A percentile compares a stretch with the other conserved stretches of the same genome.
Evolutionary conservation across 306 rosid genomes (phyloP).

Genomic region (Vigna angularis): DNA sequence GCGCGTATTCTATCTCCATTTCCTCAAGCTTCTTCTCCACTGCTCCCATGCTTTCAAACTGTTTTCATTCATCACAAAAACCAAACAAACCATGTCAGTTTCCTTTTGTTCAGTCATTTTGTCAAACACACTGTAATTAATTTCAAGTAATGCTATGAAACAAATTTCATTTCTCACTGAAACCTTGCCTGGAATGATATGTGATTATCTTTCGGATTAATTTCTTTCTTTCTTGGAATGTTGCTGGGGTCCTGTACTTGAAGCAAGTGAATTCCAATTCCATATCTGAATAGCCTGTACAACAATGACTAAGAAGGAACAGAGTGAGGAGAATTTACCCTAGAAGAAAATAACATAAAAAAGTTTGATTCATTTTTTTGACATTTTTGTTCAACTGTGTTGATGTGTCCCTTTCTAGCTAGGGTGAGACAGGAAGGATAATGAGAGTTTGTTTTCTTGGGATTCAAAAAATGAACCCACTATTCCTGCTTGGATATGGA

Average conservation of each 20-base stretch:
- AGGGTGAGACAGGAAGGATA: no score
- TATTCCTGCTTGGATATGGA: no score
- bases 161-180: not conserved
- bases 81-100: not conserved
- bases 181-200: constrained; percentile 82
- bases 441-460: no score
- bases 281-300: constrained; percentile 78
- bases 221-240: constrained; percentile 62
- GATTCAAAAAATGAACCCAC: no score
- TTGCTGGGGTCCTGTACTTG: constrained; percentile 65
- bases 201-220: constrained; percentile 95
- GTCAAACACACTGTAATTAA: no score
- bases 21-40: constrained; percentile 91
- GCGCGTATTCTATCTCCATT: constrained; percentile 63
- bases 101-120: not conserved
- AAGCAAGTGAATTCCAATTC: constrained; percentile 89
- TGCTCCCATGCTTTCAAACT: constrained; percentile 94
- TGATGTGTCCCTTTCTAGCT: no score
- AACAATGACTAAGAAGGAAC: not conserved
- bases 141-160: no score
- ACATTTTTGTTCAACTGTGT: no score
- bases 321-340: not conserved
- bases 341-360: not conserved
- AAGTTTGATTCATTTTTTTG: no score
- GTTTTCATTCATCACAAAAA: not conserved